phyloP scores from a whole-genome alignment of 2,329 filamentous ascomycete genomes.

The Emergomyces pasteurianus region DNA sequence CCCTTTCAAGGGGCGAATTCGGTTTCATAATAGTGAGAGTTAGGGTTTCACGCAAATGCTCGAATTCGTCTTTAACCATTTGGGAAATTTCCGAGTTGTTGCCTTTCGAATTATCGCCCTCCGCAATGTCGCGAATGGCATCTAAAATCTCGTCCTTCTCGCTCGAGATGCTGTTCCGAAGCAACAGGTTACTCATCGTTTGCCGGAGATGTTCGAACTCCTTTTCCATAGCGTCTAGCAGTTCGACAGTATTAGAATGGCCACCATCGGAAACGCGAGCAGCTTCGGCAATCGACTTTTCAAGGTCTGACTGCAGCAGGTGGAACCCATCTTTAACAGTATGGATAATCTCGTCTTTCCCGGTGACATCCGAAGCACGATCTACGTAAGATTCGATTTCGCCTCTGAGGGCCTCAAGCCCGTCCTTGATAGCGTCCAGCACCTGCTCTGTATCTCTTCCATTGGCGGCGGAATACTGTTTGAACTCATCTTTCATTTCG shows the following conservation, averaged over 20 bases:
- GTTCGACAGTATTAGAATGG: constrained; percentile 49
- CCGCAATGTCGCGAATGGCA: constrained; percentile 41
- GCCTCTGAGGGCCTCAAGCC: constrained; percentile 63
- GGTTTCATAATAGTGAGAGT: constrained; percentile 39
- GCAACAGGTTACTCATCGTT: constrained; percentile 57
- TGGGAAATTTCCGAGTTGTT: constrained; percentile 35
- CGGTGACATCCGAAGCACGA: constrained; percentile 53
- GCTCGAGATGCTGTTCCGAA: constrained; percentile 43
- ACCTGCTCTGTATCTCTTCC: constrained; percentile 79
- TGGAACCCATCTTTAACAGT: constrained; percentile 43
- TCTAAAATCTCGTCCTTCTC: constrained; percentile 53
- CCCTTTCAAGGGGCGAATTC: constrained; percentile 39
- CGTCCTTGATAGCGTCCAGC: constrained; percentile 76
- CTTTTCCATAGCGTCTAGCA: constrained; percentile 64
- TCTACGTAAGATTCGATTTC: constrained; percentile 78
- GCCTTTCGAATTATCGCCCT: constrained; percentile 27
- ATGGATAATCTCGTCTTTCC: constrained; percentile 66
- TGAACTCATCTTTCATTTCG: constrained; percentile 53
- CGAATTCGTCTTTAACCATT: constrained; percentile 48
- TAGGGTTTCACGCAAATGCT: constrained; percentile 47
- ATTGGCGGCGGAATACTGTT: constrained; percentile 67
- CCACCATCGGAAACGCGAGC: constrained; percentile 19
- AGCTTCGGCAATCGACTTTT: constrained; percentile 38
- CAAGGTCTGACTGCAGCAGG: constrained; percentile 47
- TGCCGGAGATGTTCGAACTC: constrained; percentile 76